Evolutionary conservation across 208 protist species (phyloP).

Genomic region (Zelonia costaricensis): DNA sequence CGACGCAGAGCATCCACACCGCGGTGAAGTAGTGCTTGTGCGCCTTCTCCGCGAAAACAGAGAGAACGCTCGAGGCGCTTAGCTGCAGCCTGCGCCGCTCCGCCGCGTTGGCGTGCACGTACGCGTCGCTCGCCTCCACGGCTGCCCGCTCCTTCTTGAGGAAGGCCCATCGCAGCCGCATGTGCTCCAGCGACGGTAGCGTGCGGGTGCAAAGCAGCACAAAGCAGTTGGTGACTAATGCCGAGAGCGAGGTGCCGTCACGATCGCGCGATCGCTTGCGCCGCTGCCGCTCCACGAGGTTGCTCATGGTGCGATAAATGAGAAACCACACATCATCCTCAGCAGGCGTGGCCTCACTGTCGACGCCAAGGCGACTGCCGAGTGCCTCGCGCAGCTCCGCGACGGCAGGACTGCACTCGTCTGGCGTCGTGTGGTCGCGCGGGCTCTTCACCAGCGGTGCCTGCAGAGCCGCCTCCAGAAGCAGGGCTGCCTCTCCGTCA

Average conservation of each 20-base stretch:
- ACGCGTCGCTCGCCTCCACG: slow-evolving; percentile 62
- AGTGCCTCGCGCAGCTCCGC: slow-evolving; percentile 58
- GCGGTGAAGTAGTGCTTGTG: slow-evolving; percentile 85
- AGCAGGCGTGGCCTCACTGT: neutral
- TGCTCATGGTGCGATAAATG: slow-evolving; percentile 44
- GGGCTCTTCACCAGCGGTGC: slow-evolving; percentile 41
- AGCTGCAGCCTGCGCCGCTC: slow-evolving; percentile 74
- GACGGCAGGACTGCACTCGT: slow-evolving; percentile 62
- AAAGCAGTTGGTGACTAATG: slow-evolving; percentile 68
- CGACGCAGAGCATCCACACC: slow-evolving; percentile 78
- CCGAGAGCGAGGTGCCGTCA: slow-evolving; percentile 22
- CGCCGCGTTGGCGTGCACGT: slow-evolving; percentile 66
- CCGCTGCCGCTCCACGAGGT: slow-evolving; percentile 46
- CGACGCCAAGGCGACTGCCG: slow-evolving; percentile 14
- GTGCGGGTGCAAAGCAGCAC: slow-evolving; percentile 68
- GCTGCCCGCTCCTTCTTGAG: slow-evolving; percentile 54
- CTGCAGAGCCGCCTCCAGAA: slow-evolving; percentile 53
- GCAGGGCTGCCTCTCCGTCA: slow-evolving; percentile 28
- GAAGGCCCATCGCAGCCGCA: slow-evolving; percentile 67
- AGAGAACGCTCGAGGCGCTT: slow-evolving; percentile 49
- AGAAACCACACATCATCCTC: slow-evolving; percentile 88
- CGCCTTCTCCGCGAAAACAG: slow-evolving; percentile 79
- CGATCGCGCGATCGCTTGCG: slow-evolving; percentile 46
- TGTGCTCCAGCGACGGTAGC: slow-evolving; percentile 45
- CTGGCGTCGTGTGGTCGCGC: slow-evolving; percentile 64